Evolutionary conservation across 1,139 yeast species (phyloP).

Genomic region (Candida tetrigidarum): DNA sequence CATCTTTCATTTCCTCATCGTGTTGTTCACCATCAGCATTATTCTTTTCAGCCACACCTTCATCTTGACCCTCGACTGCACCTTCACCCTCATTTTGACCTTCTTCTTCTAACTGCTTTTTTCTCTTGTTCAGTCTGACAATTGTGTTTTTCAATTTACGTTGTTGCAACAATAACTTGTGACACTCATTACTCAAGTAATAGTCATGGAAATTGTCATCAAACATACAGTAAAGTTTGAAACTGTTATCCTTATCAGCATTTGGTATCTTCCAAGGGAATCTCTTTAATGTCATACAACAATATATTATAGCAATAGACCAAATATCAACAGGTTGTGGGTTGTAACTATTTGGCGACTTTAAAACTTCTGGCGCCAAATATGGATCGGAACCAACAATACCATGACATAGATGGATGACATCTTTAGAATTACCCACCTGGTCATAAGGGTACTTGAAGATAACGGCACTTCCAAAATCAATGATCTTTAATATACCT

Average conservation of each 20-base stretch:
- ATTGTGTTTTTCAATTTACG: slow-evolving; percentile 47
- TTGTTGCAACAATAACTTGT: slow-evolving; percentile 49
- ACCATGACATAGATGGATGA: slow-evolving; percentile 83
- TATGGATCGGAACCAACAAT: slow-evolving; percentile 98
- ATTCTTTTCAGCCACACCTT: not conserved
- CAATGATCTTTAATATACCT: slow-evolving; percentile 90
- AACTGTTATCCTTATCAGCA: slow-evolving; percentile 80
- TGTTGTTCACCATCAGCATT: slow-evolving; percentile 9
- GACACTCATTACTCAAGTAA: slow-evolving; percentile 54
- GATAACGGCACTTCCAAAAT: slow-evolving; percentile 95
- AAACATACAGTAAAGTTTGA: slow-evolving; percentile 61
- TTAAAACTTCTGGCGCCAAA: slow-evolving; percentile 93
- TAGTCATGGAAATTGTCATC: slow-evolving; percentile 58
- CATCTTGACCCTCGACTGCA: slow-evolving; percentile 2
- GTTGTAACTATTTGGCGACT: slow-evolving; percentile 69
- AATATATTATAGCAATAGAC: slow-evolving; percentile 94
- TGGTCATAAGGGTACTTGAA: slow-evolving; percentile 89
- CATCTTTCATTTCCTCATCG: slow-evolving; percentile 5
- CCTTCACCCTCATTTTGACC: slow-evolving; percentile 6
- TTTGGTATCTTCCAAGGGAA: slow-evolving; percentile 98
- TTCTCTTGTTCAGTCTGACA: slow-evolving; percentile 48
- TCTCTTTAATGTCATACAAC: slow-evolving; percentile 92
- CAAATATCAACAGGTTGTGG: slow-evolving; percentile 95
- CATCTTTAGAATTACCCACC: slow-evolving; percentile 48
- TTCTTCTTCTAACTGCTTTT: slow-evolving; percentile 27